Evolutionary conservation across 2,329 filamentous ascomycete species (phyloP), one percentile per base, ranked within the genome.

Genomic region (Xylaria polymorpha): DNA sequence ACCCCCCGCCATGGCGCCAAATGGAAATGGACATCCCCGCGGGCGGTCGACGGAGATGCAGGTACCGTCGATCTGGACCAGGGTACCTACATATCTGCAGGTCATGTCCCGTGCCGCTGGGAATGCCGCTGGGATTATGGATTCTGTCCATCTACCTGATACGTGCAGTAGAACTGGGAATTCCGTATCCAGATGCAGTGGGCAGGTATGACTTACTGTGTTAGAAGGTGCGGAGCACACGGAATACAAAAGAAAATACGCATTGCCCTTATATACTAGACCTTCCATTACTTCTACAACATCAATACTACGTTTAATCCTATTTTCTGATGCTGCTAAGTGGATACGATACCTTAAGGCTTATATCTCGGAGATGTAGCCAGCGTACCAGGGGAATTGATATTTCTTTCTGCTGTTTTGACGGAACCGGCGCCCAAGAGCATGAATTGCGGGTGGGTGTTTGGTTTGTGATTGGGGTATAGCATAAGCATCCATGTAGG

Each of bases 1-100:
- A n/a, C n/a, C n/a, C n/a, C n/a, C n/a, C n/a, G n/a, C n/a, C n/a
- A n/a, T n/a, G n/a, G n/a, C n/a, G n/a, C n/a, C n/a, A n/a, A n/a
- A n/a, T n/a, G n/a, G n/a, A n/a, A 55, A 59, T 53, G 39, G 15
- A 35, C 20, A 68, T 68, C 61, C 66, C 66, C 66, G 66, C 66
- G 61, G 65, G 39, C 48, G 39, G 56, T 29, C 43, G 43, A 29
- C 66, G 66, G 66, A 68, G 62, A 68, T 66, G 66, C 57, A 56
- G 61, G 51, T 48, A 63, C 50, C 29, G 37, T 46, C 43, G 6
- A 46, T 20, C 20, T 15, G 46, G 46, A 25, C 46, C 20, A 7
- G 20, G 44, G n/a, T 46, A 46, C 1, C 25, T 2, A 29, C 25
- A 29, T 46, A 46, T 0, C 25, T 2, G 4, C 25, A 29, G 25